Conservation (phyloP, 2,329 filamentous ascomycete species). For the Lomentospora prolificans region DNA sequence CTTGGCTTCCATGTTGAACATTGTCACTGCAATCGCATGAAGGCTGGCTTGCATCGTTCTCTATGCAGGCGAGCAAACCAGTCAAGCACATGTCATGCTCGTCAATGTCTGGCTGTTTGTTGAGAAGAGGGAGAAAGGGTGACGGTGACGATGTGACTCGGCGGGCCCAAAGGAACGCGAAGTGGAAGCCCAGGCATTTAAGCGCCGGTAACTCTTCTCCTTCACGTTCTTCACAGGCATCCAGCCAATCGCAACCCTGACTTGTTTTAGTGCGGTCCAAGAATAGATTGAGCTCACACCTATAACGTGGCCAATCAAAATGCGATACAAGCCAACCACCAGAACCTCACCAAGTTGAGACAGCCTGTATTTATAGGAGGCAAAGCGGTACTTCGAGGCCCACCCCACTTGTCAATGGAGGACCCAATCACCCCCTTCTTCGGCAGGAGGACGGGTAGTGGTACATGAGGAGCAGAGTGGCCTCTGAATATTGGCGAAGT, state of each 20-base stretch:
- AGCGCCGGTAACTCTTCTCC: constrained; percentile 13
- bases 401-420: too few relatives aligned
- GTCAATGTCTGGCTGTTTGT: background rate
- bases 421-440: too few relatives aligned
- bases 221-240: constrained; percentile 11
- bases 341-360: constrained; percentile 7
- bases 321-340: background rate
- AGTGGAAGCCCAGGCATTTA: constrained; percentile 10
- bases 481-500: too few relatives aligned
- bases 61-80: too few relatives aligned
- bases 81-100: background rate
- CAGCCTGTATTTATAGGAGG: too few relatives aligned
- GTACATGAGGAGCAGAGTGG: too few relatives aligned
- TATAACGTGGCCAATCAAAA: constrained; percentile 11
- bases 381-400: too few relatives aligned
- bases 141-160: background rate
- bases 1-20: too few relatives aligned
- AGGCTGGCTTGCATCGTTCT: too few relatives aligned
- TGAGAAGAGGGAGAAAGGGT: background rate
- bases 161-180: background rate
- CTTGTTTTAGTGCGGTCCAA: constrained; percentile 12
- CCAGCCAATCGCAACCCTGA: constrained; percentile 12
- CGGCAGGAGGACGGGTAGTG: too few relatives aligned
- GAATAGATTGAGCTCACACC: constrained; percentile 14
- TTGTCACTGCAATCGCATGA: too few relatives aligned